A percentile compares a stretch with the other conserved stretches of the same genome.
Conservation (phyloP, 495 filamentous ascomycete species). For the Trichoderma gamsii region DNA sequence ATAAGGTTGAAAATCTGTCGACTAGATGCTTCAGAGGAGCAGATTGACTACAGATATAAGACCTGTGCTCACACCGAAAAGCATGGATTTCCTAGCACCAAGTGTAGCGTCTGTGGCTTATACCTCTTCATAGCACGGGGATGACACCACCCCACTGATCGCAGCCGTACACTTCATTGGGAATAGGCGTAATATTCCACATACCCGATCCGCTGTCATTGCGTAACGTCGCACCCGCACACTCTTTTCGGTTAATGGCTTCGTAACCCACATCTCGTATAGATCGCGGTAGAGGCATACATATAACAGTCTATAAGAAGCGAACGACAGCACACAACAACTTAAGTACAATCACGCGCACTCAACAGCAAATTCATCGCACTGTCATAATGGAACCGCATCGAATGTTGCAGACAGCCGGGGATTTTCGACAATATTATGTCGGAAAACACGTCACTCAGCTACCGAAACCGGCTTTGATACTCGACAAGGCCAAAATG, state of each 20-base stretch:
- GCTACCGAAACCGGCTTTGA: slow-evolving; percentile 6
- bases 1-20: neutral
- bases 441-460: slow-evolving; percentile 4
- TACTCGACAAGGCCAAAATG: slow-evolving; percentile 7
- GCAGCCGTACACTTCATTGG: neutral
- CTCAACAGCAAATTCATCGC: neutral
- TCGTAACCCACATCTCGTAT: neutral
- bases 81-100: neutral
- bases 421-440: neutral
- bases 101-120: neutral
- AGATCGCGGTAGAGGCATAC: neutral
- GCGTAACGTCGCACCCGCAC: neutral
- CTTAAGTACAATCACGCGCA: neutral
- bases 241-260: neutral
- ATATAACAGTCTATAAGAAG: neutral
- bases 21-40: neutral
- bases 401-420: neutral
- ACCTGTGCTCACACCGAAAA: neutral
- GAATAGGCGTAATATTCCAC: neutral
- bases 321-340: neutral
- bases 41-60: neutral
- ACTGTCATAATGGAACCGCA: neutral
- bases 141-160: neutral
- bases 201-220: neutral
- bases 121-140: neutral